These are phyloP conservation scores for Eucalyptus coolabah DNA, from an alignment of 345 rosid species.

Conservation along the genomic window DNA sequence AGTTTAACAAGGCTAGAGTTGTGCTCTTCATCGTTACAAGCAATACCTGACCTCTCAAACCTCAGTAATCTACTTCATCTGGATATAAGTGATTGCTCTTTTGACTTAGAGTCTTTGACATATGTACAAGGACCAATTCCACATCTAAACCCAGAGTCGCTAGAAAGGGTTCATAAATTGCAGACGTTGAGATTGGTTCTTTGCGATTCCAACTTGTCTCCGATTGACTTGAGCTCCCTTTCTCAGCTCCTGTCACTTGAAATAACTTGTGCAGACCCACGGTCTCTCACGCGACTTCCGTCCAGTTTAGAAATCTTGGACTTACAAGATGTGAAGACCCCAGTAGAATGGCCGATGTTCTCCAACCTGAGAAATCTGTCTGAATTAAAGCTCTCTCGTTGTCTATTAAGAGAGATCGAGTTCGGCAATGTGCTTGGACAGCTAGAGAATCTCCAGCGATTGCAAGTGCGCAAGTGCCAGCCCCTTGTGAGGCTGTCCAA, in stretches of 20 bases:
- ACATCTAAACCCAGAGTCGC: background rate
- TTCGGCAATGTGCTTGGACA: background rate
- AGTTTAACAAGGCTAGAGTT: background rate
- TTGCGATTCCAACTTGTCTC: background rate
- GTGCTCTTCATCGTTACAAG: background rate
- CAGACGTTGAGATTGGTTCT: background rate
- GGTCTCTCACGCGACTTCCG: background rate
- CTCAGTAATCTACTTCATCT: background rate
- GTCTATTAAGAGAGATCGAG: background rate
- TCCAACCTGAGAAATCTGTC: background rate
- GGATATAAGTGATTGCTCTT: background rate
- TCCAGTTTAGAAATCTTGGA: background rate
- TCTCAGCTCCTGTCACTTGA: background rate
- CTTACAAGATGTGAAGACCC: background rate
- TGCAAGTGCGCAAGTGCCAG: background rate
- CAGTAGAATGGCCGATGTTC: background rate
- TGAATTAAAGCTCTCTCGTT: background rate
- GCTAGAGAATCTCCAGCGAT: background rate
- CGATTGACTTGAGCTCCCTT: background rate
- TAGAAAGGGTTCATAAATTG: background rate
- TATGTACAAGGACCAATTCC: background rate
- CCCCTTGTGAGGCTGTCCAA: background rate
- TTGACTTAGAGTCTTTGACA: fast-evolving
- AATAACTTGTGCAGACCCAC: background rate
- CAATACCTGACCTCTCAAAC: background rate